A percentile compares a stretch with the other conserved stretches of the same genome.
Evolutionary conservation across 2,329 filamentous ascomycete species (phyloP).

Genomic region (Orbilia quercus): DNA sequence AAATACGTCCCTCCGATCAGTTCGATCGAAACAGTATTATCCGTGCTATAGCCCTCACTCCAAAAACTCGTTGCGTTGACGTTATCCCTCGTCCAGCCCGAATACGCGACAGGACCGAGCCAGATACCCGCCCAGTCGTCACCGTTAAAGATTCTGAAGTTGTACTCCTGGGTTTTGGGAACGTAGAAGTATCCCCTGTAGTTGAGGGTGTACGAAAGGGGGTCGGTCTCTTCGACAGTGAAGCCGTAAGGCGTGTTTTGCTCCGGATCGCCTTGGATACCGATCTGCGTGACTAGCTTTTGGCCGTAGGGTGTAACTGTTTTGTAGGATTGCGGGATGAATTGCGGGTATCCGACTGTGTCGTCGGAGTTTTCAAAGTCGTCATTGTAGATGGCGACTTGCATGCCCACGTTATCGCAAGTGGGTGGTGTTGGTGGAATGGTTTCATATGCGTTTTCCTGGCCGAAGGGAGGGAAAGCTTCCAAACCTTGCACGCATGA

Average conservation of each 20-base stretch:
- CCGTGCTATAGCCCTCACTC: not conserved
- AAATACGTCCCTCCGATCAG: conserved; percentile 3
- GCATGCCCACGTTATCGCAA: conserved; percentile 12
- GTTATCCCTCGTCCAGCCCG: conserved; percentile 17
- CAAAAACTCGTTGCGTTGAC: not conserved
- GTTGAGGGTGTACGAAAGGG: conserved; percentile 1
- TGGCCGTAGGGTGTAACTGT: conserved; percentile 2
- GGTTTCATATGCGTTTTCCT: conserved; percentile 10
- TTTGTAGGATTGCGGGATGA: conserved; percentile 11
- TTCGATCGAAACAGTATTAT: not conserved
- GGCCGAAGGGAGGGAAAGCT: conserved; percentile 7
- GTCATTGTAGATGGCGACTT: conserved; percentile 17
- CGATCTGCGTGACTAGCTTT: not conserved
- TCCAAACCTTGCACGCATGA: not conserved
- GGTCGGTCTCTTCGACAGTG: not conserved
- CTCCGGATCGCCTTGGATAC: conserved; percentile 7
- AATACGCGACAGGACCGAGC: conserved; percentile 2
- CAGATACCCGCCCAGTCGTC: conserved; percentile 21
- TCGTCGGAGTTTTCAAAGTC: conserved; percentile 11
- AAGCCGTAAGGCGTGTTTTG: conserved; percentile 8
- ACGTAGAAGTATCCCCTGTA: conserved; percentile 20
- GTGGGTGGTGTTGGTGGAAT: conserved; percentile 4
- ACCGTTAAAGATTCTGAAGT: conserved; percentile 7
- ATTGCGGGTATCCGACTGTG: conserved; percentile 3
- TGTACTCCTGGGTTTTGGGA: conserved; percentile 16